Conservation (phyloP, 2,329 filamentous ascomycete species). For the Penicillium concentricum region DNA sequence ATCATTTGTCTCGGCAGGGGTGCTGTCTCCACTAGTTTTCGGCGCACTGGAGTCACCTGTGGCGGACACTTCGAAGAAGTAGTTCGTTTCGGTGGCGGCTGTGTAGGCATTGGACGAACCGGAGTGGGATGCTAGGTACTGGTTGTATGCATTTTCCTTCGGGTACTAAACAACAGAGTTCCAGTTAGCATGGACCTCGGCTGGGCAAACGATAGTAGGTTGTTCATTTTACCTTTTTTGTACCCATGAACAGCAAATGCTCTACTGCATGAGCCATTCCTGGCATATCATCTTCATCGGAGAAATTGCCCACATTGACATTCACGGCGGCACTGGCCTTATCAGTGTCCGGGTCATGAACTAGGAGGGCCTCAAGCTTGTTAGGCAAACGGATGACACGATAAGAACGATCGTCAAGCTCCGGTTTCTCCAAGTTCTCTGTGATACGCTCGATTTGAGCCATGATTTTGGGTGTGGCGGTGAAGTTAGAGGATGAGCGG, state of each 20-base stretch:
- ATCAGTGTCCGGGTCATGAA: slow-evolving; percentile 92
- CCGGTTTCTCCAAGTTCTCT: slow-evolving; percentile 76
- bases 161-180: slow-evolving; percentile 62
- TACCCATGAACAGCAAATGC: slow-evolving; percentile 97
- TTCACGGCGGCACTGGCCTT: slow-evolving; percentile 95
- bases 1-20: slow-evolving; percentile 29
- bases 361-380: slow-evolving; percentile 83
- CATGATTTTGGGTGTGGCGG: slow-evolving; percentile 29
- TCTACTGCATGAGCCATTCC: slow-evolving; percentile 96
- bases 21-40: slow-evolving; percentile 25
- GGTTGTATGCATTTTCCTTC: slow-evolving; percentile 90
- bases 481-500: slow-evolving; percentile 19
- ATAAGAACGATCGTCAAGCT: slow-evolving; percentile 82
- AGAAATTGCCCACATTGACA: slow-evolving; percentile 94
- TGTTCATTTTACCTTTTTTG: slow-evolving; percentile 67
- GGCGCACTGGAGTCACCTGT: slow-evolving; percentile 55
- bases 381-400: slow-evolving; percentile 83
- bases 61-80: slow-evolving; percentile 92
- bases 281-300: slow-evolving; percentile 84
- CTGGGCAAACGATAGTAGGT: background rate
- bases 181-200: background rate
- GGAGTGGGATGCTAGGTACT: slow-evolving; percentile 86
- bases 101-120: slow-evolving; percentile 96
- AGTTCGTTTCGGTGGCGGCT: slow-evolving; percentile 89
- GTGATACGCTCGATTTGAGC: slow-evolving; percentile 53